Base-by-base conservation (phyloP, 1,284 basidiomycete genomes). In the Apiotrichum akiyoshidainum region DNA sequence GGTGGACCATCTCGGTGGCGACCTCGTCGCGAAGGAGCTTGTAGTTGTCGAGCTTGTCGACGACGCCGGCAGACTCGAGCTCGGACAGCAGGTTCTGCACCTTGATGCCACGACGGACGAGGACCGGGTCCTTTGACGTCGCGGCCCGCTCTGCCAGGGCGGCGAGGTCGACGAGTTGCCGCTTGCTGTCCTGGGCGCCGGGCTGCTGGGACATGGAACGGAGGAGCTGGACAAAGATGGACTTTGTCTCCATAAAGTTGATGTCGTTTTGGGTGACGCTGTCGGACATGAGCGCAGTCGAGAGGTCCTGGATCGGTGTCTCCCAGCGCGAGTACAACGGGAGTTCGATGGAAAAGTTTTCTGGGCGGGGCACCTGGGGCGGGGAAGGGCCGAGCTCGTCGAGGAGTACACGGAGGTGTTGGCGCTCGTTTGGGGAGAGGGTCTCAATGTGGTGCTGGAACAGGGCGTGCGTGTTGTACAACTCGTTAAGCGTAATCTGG, bases 201-300 rank as follows among this genome's bases (percentile, higher is more conserved):
- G 37, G 84, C 2, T 87, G 82, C 55, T 88, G 84, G 0, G 95
- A 95, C 63, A 99, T 86, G 31, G 94, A 97, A 65, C 96, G 92
- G 55, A 99, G 86, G 48, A 99, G 85, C 75, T 97, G 92, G 41
- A 99, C 96, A 73, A 99, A 95, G 73, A 98, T 97, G 21, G 95
- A 97, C 81, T 99, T 99, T 63, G 96, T 90, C 77, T 99, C 96
- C 92, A 99, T 98, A 81, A 98, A 99, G 22, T 98, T 84, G 84
- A 99, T 95, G 79, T 99, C 96, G 73, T 90, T 92, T 58, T 93
- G 92, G 22, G 96, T 98, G 42, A 99, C 89, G 79, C 94, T 93
- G 68, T 85, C 84, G 4, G 81, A 82, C 87, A 99, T 95, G 65
- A 99, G 85, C 1, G 95, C 92, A 21, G 88, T 92, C 59, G 95